Conservation (phyloP, 2,329 filamentous ascomycete species). For the Esteya vermicola region DNA sequence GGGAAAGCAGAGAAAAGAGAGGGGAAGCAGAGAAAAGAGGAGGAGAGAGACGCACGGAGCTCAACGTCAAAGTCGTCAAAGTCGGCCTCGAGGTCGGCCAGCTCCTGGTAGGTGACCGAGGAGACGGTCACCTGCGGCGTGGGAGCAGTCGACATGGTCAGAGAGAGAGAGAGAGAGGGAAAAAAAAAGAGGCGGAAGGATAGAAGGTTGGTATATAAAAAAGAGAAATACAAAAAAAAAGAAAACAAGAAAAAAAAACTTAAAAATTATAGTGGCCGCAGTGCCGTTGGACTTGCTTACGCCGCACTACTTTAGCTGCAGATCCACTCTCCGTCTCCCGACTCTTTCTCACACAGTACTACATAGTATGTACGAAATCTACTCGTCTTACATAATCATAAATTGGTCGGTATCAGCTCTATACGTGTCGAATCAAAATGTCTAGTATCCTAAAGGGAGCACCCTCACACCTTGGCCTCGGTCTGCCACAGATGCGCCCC, state of each 20-base stretch:
- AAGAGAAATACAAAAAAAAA: not conserved
- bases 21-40: not conserved
- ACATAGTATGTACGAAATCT: no score
- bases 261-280: no score
- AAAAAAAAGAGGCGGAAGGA: not conserved
- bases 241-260: not conserved
- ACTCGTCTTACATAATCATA: no score
- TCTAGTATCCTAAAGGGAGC: no score
- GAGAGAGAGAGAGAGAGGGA: not conserved
- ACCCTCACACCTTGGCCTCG: slow-evolving; percentile 21
- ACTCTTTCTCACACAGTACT: no score
- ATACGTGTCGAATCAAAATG: no score
- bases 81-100: slow-evolving; percentile 66
- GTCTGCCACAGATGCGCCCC: slow-evolving; percentile 46
- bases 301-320: no score
- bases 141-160: slow-evolving; percentile 11
- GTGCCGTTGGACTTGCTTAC: no score
- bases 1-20: slow-evolving; percentile 3
- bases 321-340: no score
- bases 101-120: slow-evolving; percentile 54
- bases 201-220: not conserved
- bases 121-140: slow-evolving; percentile 16
- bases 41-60: slow-evolving; percentile 47
- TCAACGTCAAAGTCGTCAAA: slow-evolving; percentile 75
- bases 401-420: no score